Percentiles rank a stretch among this genome's conserved stretches.
These are phyloP conservation scores for Sporothrix variecibatus DNA, from an alignment of 2,329 filamentous ascomycete species.

Conservation along the genomic window DNA sequence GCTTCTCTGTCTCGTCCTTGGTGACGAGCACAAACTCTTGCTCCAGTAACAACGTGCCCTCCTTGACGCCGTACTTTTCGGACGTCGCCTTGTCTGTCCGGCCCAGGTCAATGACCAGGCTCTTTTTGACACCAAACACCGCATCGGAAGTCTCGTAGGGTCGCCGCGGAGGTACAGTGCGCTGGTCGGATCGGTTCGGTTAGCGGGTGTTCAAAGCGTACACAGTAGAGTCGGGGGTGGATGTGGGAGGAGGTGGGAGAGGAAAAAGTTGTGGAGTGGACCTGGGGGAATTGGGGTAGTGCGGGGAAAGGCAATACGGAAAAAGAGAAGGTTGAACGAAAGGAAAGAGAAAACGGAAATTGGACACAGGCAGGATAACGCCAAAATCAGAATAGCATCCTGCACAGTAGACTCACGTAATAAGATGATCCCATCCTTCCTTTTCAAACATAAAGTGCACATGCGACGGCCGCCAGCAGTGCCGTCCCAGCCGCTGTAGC, in stretches of 20 bases:
- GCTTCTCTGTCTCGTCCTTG: conserved; percentile 64
- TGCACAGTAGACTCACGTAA: conserved; percentile 65
- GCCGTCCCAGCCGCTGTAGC: conserved; percentile 65
- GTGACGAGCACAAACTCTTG: conserved; percentile 80
- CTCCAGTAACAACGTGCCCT: conserved; percentile 63
- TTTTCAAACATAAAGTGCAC: conserved; percentile 91
- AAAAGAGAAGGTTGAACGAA: not conserved
- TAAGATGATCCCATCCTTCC: conserved; percentile 73
- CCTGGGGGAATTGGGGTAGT: conserved; percentile 12
- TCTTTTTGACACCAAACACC: conserved; percentile 85
- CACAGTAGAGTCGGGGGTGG: not conserved
- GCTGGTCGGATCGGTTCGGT: conserved; percentile 43
- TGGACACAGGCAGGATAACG: not conserved
- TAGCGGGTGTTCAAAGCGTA: not conserved
- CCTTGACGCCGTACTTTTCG: conserved; percentile 62
- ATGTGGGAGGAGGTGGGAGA: not conserved
- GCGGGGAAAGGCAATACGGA: conserved; percentile 3
- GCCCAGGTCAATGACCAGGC: conserved; percentile 66
- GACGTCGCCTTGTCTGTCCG: conserved; percentile 56
- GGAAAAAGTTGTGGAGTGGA: not conserved
- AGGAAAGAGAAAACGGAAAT: not conserved
- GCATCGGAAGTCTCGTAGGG: conserved; percentile 80
- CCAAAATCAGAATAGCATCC: conserved; percentile 39
- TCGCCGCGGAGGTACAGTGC: conserved; percentile 77
- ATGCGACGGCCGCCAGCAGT: conserved; percentile 75